These are phyloP conservation scores for Capsicum rhomboideum DNA, from an alignment of 257 asterid genomes.

Conservation along the genomic window DNA sequence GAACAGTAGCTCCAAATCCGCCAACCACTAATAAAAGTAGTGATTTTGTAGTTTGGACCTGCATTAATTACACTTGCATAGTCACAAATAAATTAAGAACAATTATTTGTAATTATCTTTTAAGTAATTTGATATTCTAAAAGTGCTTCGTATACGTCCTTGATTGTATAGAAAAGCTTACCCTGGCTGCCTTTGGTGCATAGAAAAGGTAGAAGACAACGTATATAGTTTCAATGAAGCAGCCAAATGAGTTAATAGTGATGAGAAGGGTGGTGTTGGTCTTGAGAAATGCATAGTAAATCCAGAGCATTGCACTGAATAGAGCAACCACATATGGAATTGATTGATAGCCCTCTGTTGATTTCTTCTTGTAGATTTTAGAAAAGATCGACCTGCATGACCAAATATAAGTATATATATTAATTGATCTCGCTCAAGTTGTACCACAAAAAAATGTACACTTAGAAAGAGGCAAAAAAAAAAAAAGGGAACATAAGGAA, in stretches of 20 bases:
- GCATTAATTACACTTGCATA: conserved; percentile 11
- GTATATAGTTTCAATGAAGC: conserved; percentile 32
- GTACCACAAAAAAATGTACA: not conserved
- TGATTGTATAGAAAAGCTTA: not conserved
- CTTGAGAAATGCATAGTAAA: conserved; percentile 40
- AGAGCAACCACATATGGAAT: conserved; percentile 34
- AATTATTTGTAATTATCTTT: not conserved
- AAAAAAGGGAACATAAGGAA: not conserved
- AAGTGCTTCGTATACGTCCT: not conserved
- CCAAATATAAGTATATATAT: not conserved
- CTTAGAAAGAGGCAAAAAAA: not conserved
- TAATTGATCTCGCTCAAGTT: not conserved
- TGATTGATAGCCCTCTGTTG: conserved; percentile 32
- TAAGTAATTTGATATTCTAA: not conserved
- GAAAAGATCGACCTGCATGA: conserved; percentile 36
- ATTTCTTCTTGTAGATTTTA: conserved; percentile 29
- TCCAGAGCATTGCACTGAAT: conserved; percentile 37
- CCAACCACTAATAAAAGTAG: conserved; percentile 13
- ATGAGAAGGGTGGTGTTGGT: conserved; percentile 39
- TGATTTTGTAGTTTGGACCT: conserved; percentile 35
- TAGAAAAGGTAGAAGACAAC: conserved; percentile 28
- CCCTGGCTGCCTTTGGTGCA: conserved; percentile 36
- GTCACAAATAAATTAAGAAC: not conserved
- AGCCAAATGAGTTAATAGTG: conserved; percentile 42
- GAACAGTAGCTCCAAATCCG: conserved; percentile 37